These are phyloP conservation scores for Cetraspora pellucida DNA, from an alignment of 192 early-diverging fungal genomes.

Conservation along the genomic window DNA sequence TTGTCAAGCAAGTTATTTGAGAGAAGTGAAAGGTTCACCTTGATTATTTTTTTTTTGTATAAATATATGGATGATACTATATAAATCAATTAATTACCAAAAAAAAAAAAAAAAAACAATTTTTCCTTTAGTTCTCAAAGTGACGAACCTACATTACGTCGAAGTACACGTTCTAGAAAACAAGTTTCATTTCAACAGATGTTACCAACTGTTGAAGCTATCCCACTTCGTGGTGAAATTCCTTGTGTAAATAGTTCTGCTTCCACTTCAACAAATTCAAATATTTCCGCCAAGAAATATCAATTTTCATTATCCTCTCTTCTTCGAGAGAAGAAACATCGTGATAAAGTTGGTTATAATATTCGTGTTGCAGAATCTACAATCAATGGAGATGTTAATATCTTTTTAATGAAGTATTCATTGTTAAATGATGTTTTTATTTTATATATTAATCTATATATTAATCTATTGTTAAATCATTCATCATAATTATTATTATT, in stretches of 20 bases:
- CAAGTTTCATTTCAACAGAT: not conserved
- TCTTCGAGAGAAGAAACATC: conserved; percentile 21
- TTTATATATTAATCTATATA: too few species aligned
- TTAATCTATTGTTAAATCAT: too few species aligned
- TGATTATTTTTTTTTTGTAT: not conserved
- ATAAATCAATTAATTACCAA: not conserved
- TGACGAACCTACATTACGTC: not conserved
- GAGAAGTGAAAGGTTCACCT: too few species aligned
- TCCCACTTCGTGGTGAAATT: not conserved
- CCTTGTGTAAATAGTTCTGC: not conserved
- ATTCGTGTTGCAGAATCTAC: not conserved
- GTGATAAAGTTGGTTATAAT: conserved; percentile 24
- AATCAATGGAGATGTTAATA: not conserved
- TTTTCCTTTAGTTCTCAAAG: not conserved
- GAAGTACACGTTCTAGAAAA: conserved; percentile 3
- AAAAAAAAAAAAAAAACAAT: too few species aligned
- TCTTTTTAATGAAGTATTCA: not conserved
- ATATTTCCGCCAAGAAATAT: not conserved
- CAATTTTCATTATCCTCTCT: conserved; percentile 22
- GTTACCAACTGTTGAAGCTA: conserved; percentile 8
- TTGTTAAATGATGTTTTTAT: not conserved
- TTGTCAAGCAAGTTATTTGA: too few species aligned
- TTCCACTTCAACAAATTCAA: not conserved
- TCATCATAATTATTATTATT: too few species aligned
- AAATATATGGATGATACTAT: not conserved